phyloP scores from a whole-genome alignment of 2,329 filamentous ascomycete species.

The Xylaria sp. region DNA sequence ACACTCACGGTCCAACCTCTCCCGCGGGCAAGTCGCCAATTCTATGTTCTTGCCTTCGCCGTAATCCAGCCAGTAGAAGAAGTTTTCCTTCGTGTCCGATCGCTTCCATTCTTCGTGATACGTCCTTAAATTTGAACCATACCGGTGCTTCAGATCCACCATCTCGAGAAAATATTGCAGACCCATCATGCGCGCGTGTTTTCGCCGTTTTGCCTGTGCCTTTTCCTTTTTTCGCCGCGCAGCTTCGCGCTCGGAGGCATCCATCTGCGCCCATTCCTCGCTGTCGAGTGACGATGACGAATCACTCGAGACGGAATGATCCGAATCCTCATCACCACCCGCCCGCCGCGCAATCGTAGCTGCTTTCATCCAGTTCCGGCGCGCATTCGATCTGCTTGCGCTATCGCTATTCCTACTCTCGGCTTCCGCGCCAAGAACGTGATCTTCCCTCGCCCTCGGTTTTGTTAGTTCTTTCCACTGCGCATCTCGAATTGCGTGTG shows the following conservation, averaged over 20 bases:
- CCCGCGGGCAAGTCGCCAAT: constrained; percentile 76
- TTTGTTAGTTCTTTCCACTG: constrained; percentile 63
- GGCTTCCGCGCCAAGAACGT: constrained; percentile 22
- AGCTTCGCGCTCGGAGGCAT: constrained; percentile 53
- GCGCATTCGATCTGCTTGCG: constrained; percentile 57
- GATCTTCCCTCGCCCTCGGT: constrained; percentile 53
- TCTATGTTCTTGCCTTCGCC: constrained; percentile 79
- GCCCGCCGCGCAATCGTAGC: constrained; percentile 77
- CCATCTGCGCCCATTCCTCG: constrained; percentile 43
- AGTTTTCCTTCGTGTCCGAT: constrained; percentile 81
- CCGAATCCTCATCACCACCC: constrained; percentile 70
- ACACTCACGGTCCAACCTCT: constrained; percentile 78
- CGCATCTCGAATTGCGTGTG: constrained; percentile 70
- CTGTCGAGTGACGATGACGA: constrained; percentile 47
- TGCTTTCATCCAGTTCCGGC: constrained; percentile 79
- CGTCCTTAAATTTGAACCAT: constrained; percentile 81
- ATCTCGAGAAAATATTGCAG: constrained; percentile 87
- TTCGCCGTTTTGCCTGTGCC: constrained; percentile 66
- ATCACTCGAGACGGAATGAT: constrained; percentile 56
- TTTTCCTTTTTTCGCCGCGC: constrained; percentile 56
- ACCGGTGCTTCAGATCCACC: constrained; percentile 87
- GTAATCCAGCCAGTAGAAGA: constrained; percentile 92
- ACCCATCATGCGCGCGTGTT: constrained; percentile 81
- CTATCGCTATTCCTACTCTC: constrained; percentile 35
- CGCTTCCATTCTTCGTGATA: constrained; percentile 90